Conservation (phyloP, 495 filamentous ascomycete genomes). For the Talaromyces stipitatus region DNA sequence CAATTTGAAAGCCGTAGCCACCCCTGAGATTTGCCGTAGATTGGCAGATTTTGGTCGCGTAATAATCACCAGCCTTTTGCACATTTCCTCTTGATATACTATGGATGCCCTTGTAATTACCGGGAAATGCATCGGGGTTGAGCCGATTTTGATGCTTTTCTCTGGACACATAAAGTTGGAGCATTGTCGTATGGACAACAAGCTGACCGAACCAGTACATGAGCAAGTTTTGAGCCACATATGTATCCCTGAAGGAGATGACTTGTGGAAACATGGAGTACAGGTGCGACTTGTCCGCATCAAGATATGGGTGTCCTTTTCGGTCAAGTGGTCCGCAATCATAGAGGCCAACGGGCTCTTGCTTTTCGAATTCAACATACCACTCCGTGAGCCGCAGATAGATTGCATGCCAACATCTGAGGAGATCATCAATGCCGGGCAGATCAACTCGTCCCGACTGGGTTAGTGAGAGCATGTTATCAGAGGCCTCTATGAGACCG, state of each 20-base stretch:
- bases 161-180: not conserved
- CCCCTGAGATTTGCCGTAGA: conserved; percentile 1
- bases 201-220: conserved; percentile 6
- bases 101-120: not conserved
- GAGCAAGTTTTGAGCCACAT: conserved; percentile 5
- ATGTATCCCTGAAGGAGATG: conserved; percentile 2
- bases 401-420: conserved; percentile 2
- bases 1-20: conserved; percentile 5
- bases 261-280: conserved; percentile 5
- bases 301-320: conserved; percentile 2
- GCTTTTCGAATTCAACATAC: not conserved
- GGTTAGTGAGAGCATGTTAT: not conserved
- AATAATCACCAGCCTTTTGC: conserved; percentile 1
- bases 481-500: not conserved
- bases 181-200: conserved; percentile 1
- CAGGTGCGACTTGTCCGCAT: not conserved
- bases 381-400: not conserved
- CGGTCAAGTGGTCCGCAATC: not conserved
- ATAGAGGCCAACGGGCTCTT: not conserved
- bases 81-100: not conserved
- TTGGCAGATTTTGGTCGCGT: conserved; percentile 6
- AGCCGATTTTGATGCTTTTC: not conserved
- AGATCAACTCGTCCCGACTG: not conserved
- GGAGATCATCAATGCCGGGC: not conserved
- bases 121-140: not conserved